Evolutionary conservation across 2,329 filamentous ascomycete genomes (phyloP), one percentile per base, ranked within the genome.

Genomic region (Verticillium tricorpus): DNA sequence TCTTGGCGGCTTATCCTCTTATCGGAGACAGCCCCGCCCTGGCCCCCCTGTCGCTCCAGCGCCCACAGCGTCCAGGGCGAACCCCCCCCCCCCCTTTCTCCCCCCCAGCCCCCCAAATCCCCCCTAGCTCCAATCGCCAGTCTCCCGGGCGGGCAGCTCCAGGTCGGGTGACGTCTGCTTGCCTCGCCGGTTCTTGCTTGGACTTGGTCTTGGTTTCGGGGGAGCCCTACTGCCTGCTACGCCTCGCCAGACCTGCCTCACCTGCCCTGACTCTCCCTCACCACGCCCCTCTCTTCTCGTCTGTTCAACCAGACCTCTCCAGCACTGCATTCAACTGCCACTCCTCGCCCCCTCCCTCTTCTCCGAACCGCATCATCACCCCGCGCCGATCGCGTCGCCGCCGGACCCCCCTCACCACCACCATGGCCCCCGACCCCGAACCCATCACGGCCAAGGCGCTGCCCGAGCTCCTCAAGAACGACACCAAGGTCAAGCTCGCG

Each of bases 401-500:
- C 45, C 19, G 19, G n/a, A 52, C 19, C 45, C 45, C 45, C 45
- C 22, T 28, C 28, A 28, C 28, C 45, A 52, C 19, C 39, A 45
- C 4, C 45, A 52, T 52, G 45, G 45, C 45, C 45, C n/a, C 45
- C n/a, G 19, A 52, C 45, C 19, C 45, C 2, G 45, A 52, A 52
- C 45, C 45, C 55, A 22, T 91, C 67, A 93, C 89, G 28, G 74
- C 82, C 66, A 85, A 89, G 58, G 81, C 85, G 65, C 82, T 96
- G 62, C 82, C 88, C 25, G 74, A 83, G 61, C 76, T 94, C 59
- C 87, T 95, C 64, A 79, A 84, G 66, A 69, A 89, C 72, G 93
- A 97, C 75, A 83, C 78, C 58, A 88, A 89, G 70, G 90, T 97
- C 77, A 97, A 97, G 76, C 85, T 97, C 50, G 93, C 91, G 11